phyloP scores from a whole-genome alignment of 208 protist genomes.

The Leishmania tropica region DNA sequence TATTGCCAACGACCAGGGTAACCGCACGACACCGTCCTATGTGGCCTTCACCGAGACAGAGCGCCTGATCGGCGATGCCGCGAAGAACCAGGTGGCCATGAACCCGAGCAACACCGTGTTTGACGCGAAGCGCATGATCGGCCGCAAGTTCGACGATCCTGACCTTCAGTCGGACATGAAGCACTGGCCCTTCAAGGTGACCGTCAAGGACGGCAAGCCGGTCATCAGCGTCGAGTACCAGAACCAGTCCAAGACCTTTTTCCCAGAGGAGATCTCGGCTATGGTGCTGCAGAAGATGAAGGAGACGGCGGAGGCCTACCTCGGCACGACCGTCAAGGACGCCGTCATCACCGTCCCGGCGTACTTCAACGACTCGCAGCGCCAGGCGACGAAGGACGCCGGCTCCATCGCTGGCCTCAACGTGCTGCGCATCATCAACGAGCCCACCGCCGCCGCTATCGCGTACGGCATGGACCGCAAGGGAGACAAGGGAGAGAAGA shows the following conservation, averaged over 20 bases:
- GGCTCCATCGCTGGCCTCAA: conserved; percentile 97
- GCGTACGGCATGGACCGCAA: conserved; percentile 99
- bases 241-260: conserved; percentile 74
- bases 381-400: conserved; percentile 99
- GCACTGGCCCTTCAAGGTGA: conserved; percentile 92
- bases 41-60: conserved; percentile 96
- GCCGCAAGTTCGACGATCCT: conserved; percentile 91
- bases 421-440: conserved; percentile 99
- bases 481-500: conserved; percentile 81
- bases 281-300: conserved; percentile 95
- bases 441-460: conserved; percentile 99
- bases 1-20: conserved; percentile 93
- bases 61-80: conserved; percentile 88
- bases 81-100: conserved; percentile 91
- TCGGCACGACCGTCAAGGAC: conserved; percentile 92
- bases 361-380: conserved; percentile 99
- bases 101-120: conserved; percentile 94
- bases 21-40: conserved; percentile 95
- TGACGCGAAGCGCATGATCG: conserved; percentile 93
- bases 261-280: conserved; percentile 84
- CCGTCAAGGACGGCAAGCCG: conserved; percentile 85
- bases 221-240: conserved; percentile 79
- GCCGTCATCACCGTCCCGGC: conserved; percentile 99
- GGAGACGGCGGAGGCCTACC: conserved; percentile 92
- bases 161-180: conserved; percentile 96